These are phyloP conservation scores for Batrachochytrium dendrobatidis DNA, from an alignment of 371 early-diverging fungal genomes.

Conservation along the genomic window DNA sequence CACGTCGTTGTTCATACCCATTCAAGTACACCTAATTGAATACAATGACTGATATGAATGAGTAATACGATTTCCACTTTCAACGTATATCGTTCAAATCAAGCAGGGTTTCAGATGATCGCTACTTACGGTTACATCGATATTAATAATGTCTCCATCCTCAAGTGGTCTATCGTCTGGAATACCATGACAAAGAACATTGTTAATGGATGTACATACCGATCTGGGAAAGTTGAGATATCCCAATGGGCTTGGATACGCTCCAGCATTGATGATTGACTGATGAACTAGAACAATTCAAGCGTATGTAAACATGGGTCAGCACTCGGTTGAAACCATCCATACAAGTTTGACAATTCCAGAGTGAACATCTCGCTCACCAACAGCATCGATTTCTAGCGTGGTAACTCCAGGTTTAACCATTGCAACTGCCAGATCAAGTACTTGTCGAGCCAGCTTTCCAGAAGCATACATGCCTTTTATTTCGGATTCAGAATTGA, in stretches of 20 bases:
- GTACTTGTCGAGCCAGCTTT: slow-evolving; percentile 53
- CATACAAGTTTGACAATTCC: background rate
- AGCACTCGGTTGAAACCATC: background rate
- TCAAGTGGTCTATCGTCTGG: slow-evolving; percentile 71
- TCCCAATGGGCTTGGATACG: slow-evolving; percentile 83
- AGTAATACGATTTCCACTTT: no score
- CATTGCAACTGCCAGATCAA: slow-evolving; percentile 43
- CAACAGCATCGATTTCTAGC: slow-evolving; percentile 58
- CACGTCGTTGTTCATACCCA: slow-evolving; percentile 16
- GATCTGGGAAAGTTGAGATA: slow-evolving; percentile 83
- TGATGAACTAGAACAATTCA: slow-evolving; percentile 46
- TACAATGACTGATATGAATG: background rate
- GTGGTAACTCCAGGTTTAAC: slow-evolving; percentile 63
- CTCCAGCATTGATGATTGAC: slow-evolving; percentile 54
- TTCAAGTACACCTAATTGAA: slow-evolving; percentile 21
- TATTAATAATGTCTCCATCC: slow-evolving; percentile 81
- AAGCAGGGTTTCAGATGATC: background rate
- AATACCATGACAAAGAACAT: slow-evolving; percentile 87
- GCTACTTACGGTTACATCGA: slow-evolving; percentile 63
- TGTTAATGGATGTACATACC: slow-evolving; percentile 63
- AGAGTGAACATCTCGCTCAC: slow-evolving; percentile 4
- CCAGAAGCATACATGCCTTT: slow-evolving; percentile 16
- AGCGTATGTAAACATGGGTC: background rate
- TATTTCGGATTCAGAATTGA: slow-evolving; percentile 15
- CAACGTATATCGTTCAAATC: no score